These are phyloP conservation scores for Carex kokanica DNA, from an alignment of 176 grass and related monocot species.

Conservation along the genomic window DNA sequence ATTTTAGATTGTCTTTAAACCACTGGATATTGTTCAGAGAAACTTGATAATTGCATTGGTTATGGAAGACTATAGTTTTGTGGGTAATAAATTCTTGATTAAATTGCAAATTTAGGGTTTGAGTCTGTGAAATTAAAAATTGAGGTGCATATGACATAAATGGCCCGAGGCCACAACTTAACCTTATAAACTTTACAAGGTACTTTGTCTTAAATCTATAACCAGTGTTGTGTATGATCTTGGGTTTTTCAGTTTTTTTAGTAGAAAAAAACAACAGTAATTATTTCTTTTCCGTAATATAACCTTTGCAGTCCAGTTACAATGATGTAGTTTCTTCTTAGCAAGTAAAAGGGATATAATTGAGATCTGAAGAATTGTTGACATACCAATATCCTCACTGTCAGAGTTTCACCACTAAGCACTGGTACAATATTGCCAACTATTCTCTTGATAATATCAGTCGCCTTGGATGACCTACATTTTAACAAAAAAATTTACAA, in stretches of 20 bases:
- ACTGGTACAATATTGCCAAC: slow-evolving; percentile 73
- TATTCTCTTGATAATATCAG: slow-evolving; percentile 72
- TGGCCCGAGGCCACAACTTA: neutral
- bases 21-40: too few relatives aligned
- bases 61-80: neutral
- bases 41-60: too few relatives aligned
- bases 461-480: slow-evolving; percentile 59
- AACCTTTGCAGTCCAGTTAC: neutral
- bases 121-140: neutral
- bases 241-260: neutral
- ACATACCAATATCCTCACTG: slow-evolving; percentile 55
- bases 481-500: neutral
- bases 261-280: neutral
- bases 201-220: neutral
- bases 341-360: neutral
- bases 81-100: neutral
- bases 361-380: neutral
- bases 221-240: too few relatives aligned
- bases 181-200: too few relatives aligned
- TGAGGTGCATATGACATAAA: neutral
- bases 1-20: neutral
- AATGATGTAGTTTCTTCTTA: neutral
- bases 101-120: neutral
- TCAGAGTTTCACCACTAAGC: slow-evolving; percentile 48
- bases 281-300: neutral